A percentile compares a stretch with the other conserved stretches of the same genome.
Evolutionary conservation across 208 protist genomes (phyloP).

Genomic region (Zelonia costaricensis): DNA sequence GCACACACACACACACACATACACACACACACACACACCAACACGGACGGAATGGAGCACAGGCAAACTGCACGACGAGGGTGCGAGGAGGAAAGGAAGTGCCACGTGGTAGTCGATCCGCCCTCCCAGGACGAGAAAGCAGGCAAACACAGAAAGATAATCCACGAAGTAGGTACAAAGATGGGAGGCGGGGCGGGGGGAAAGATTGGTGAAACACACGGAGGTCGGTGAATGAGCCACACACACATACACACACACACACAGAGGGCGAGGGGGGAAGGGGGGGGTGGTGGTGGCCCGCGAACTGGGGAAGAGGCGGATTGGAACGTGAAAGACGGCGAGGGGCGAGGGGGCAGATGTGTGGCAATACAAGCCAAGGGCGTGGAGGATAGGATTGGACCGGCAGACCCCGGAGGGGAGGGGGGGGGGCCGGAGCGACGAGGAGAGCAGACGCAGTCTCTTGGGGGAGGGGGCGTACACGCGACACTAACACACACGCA

Average conservation of each 20-base stretch:
- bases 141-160: background rate
- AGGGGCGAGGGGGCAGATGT: background rate
- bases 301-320: background rate
- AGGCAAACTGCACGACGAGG: background rate
- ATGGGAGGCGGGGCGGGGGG: no score
- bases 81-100: conserved; percentile 1
- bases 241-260: background rate
- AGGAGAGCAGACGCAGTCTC: no score
- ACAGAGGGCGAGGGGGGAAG: background rate
- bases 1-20: background rate
- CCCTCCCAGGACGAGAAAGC: background rate
- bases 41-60: background rate
- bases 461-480: no score
- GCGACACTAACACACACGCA: no score
- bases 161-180: no score
- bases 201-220: no score
- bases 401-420: no score
- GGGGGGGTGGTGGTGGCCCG: background rate
- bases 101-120: background rate
- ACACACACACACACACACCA: background rate
- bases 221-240: no score
- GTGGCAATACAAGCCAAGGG: background rate
- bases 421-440: no score
- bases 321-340: background rate
- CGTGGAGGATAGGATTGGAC: no score